Evolutionary conservation across 116 monocot genomes (phyloP).

Genomic region (Papilionanthe hybrid): DNA sequence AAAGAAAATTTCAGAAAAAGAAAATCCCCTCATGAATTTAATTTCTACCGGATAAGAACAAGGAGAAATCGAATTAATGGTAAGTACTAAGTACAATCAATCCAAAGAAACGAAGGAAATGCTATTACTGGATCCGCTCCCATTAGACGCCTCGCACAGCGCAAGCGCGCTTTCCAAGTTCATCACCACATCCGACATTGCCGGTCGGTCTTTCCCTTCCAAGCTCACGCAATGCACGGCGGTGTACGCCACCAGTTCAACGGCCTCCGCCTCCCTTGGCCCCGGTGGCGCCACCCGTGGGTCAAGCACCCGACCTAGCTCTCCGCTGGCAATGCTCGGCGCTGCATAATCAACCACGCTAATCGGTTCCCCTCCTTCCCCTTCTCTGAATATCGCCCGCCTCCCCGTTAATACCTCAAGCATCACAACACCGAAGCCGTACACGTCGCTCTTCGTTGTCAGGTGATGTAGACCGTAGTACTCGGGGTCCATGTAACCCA

Average conservation of each 20-base stretch:
- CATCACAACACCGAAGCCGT: slow-evolving; percentile 85
- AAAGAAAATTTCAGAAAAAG: not conserved
- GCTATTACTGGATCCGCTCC: slow-evolving; percentile 35
- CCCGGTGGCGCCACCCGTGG: slow-evolving; percentile 19
- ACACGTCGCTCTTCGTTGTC: slow-evolving; percentile 86
- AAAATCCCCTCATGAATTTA: not conserved
- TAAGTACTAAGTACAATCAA: not conserved
- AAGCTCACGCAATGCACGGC: slow-evolving; percentile 65
- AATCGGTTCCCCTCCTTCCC: slow-evolving; percentile 30
- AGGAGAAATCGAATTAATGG: not conserved
- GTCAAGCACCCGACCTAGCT: slow-evolving; percentile 53
- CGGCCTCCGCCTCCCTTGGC: slow-evolving; percentile 54
- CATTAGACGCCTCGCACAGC: slow-evolving; percentile 32
- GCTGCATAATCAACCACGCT: slow-evolving; percentile 77
- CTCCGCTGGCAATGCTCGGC: slow-evolving; percentile 43
- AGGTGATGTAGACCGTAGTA: slow-evolving; percentile 73
- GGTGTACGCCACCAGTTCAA: slow-evolving; percentile 69
- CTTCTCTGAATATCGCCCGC: slow-evolving; percentile 60
- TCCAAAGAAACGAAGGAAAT: slow-evolving; percentile 2
- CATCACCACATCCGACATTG: slow-evolving; percentile 58
- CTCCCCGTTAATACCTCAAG: slow-evolving; percentile 79
- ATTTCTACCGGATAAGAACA: not conserved
- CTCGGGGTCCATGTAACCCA: slow-evolving; percentile 94
- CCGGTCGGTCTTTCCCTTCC: slow-evolving; percentile 64
- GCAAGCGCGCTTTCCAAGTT: slow-evolving; percentile 67